phyloP scores from a whole-genome alignment of 2,329 filamentous ascomycete species.

The Microdochium trichocladiopsis region DNA sequence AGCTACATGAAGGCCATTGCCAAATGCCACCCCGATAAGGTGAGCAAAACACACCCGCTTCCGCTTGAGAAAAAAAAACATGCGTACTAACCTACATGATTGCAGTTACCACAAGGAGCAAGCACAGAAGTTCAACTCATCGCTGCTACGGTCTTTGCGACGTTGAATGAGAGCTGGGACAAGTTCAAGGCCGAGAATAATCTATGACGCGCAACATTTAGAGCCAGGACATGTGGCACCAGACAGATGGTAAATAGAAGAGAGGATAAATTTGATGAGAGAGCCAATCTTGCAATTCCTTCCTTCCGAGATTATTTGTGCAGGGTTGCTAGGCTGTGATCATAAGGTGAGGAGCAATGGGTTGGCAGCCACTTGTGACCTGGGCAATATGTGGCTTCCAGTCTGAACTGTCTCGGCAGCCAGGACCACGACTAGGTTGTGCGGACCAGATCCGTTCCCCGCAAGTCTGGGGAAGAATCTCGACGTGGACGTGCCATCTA shows the following conservation, averaged over 20 bases:
- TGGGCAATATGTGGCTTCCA: too few species aligned
- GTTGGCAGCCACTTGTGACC: too few species aligned
- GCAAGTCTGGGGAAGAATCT: too few species aligned
- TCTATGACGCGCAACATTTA: slow-evolving; percentile 31
- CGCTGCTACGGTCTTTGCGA: slow-evolving; percentile 58
- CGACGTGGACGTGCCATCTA: too few species aligned
- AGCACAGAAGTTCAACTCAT: slow-evolving; percentile 60
- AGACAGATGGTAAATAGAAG: not conserved
- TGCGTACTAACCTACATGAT: slow-evolving; percentile 6
- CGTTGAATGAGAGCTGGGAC: slow-evolving; percentile 67
- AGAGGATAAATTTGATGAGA: not conserved
- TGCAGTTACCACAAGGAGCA: slow-evolving; percentile 56
- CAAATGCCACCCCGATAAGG: slow-evolving; percentile 98
- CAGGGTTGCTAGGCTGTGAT: too few species aligned
- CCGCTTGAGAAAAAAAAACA: slow-evolving; percentile 1
- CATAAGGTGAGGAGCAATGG: too few species aligned
- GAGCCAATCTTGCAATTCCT: not conserved
- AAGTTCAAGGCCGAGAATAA: slow-evolving; percentile 66
- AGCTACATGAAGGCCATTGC: slow-evolving; percentile 98
- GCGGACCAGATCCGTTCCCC: too few species aligned
- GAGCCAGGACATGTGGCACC: not conserved
- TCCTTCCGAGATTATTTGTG: too few species aligned
- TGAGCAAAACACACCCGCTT: slow-evolving; percentile 37
- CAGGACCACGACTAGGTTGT: too few species aligned
- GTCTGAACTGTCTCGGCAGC: too few species aligned